Evolutionary conservation across 345 rosid genomes (phyloP), one percentile per base, ranked within the genome.

Genomic region (Turritis glabra): DNA sequence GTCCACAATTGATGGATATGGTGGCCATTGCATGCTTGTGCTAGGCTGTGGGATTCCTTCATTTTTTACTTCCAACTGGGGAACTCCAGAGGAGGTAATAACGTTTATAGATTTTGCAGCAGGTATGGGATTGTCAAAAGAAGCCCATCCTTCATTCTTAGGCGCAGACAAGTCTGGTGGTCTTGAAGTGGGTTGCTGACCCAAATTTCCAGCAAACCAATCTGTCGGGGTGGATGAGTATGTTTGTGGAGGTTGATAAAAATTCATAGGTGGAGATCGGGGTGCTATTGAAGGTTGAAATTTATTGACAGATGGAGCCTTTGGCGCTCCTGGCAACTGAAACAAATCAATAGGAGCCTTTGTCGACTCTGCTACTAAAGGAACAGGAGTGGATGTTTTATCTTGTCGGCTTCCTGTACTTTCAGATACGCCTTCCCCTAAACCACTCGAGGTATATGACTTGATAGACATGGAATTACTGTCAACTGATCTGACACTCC

Each of bases 101-200:
- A 48, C 77, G 62, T 60, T 61, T 69, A 75, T 84, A 26, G 75
- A 64, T 26, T 86, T 74, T 58, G 80, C 46, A 62, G 78, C 78
- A 48, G 87, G 82, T 48, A 80, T 67, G 71, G 86, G 78, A 33
- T 79, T 84, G 69, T 90, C 97, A 84, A 95, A 95, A 51, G 92
- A 92, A 38, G 98, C 97, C 98, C 98, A 95, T 72, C 96, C 98
- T 76, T 86, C 90, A 73, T 86, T 82, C 73, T 83, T 84, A 30
- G 92, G 73, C 5, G 58, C 56, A 47, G 85, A 46, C 25, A 79
- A 70, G 58, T 83, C 88, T 44, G 69, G 63, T 23, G 68, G 66
- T 70, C 69, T 73, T 17, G 78, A n/a, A 72, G 70, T 67, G 58
- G 87, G 68, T 52, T 76, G 86, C 56, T 84, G 93, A 77, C 79